Base-by-base conservation (phyloP, 2,329 filamentous ascomycete species). In the Davidsoniella neocaledoniae region DNA sequence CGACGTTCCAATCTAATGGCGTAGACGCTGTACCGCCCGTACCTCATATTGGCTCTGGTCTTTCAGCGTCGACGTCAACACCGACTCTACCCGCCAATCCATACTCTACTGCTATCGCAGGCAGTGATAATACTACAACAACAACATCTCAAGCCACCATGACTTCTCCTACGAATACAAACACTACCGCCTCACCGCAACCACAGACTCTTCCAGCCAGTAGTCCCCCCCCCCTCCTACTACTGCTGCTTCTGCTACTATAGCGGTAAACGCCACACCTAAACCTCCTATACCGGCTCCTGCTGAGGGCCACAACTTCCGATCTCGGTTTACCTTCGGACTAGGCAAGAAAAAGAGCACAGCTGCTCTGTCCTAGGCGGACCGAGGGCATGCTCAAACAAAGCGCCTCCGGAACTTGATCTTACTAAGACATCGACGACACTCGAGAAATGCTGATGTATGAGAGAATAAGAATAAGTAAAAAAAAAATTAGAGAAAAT, bases 261-360 rank as follows among this genome's bases (percentile, higher is more conserved):
- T 7, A 23, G 16, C 23, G 9, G 23, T 37, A 57, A 49, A 51
- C 53, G 51, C 53, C 49, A 49, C 49, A 49, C 53, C 29, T 3
- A 33, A 9, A 33, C 6, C 29, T 33, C 29, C 29, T 12, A 4
- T 9, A 33, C 29, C 29, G 3, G 12, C 29, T 4, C 29, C 29
- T 12, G 29, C 29, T 7, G 49, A 49, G 16, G 49, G 40, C 33
- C 43, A 46, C 10, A 45, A 47, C 47, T 61, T 68, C 43, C 76
- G 74, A 61, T 76, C 75, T 57, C 67, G 76, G 41, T 81, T 82
- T 57, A 78, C 67, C 53, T 74, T 75, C 56, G 65, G 72, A 54
- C 56, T 83, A 25, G 76, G 79, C 4, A 67, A 74, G 58, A 84
- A 83, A 67, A 83, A 79, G 68, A 77, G 72, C 59, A 71, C 68